A percentile compares a stretch with the other conserved stretches of the same genome.
Conservation (phyloP, 768 basidiomycete genomes). For the Antrodiella citrinella region DNA sequence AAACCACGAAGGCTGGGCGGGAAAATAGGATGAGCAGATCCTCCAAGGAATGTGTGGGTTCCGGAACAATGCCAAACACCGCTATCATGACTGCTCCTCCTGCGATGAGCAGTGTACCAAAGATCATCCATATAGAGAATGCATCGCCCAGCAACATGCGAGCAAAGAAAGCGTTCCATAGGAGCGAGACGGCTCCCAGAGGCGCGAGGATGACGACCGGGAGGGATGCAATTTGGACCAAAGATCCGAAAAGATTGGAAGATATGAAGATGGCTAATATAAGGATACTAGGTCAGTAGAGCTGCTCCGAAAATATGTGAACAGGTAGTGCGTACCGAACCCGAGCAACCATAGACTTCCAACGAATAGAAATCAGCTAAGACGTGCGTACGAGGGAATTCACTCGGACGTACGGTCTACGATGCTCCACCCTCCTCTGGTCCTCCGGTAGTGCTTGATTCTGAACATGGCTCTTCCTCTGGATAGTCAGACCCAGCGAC, state of each 20-base stretch:
- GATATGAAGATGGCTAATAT: conserved; percentile 63
- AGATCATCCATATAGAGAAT: conserved; percentile 76
- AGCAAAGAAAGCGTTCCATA: conserved; percentile 94
- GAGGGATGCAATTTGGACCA: conserved; percentile 89
- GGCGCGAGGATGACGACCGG: conserved; percentile 94
- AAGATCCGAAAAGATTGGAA: conserved; percentile 80
- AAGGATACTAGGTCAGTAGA: conserved; percentile 1
- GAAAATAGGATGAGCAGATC: conserved; percentile 73
- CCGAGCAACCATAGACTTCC: conserved; percentile 85
- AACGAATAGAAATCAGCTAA: too few relatives aligned
- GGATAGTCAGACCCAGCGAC: conserved; percentile 84
- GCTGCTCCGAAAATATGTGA: too few relatives aligned
- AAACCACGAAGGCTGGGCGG: conserved; percentile 70
- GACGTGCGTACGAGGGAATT: too few relatives aligned
- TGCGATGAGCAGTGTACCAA: conserved; percentile 85
- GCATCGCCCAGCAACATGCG: conserved; percentile 75
- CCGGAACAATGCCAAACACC: conserved; percentile 86
- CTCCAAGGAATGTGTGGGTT: conserved; percentile 78
- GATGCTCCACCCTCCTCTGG: conserved; percentile 61
- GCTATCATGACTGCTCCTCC: conserved; percentile 86
- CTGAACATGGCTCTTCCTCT: conserved; percentile 86
- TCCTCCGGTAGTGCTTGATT: conserved; percentile 66
- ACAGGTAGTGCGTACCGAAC: conserved; percentile 42
- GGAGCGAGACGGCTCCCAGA: conserved; percentile 82
- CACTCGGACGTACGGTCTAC: conserved; percentile 70